Base-by-base conservation (phyloP, 176 grass and related monocot species). In the Rhipidocladum racemiflorum region DNA sequence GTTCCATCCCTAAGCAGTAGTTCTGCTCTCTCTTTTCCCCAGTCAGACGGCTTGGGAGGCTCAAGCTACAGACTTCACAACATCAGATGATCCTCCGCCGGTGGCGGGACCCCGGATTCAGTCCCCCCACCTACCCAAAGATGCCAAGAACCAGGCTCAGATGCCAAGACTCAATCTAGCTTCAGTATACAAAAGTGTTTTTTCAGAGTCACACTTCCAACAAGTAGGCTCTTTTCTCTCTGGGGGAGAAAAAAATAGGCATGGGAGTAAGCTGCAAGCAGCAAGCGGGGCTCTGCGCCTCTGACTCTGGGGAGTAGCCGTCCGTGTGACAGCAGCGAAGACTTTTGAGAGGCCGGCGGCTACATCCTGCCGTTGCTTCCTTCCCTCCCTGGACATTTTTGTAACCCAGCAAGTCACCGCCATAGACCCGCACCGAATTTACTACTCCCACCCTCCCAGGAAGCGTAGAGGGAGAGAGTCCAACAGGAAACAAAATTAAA, bases 81-180 rank as follows among this genome's bases (percentile, higher is more conserved):
- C 46, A 14, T 49, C 48, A 60, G 75, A 42, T 32, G 70, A 89
- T 81, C 34, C 25, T 23, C 14, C 55, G 28, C 42, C 70, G 43
- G 51, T 24, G 82, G 75, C 18, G 7, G 44, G 66, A 62, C 53
- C 77, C 77, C 1, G 18, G 70, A n/a, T 48, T 79, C 81, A 79
- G 87, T 61, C n/a, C 24, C 7, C 55, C 77, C 55, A 65, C 77
- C 87, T n/a, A 89, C 82, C 74, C 67, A 46, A 56, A 65, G 80
- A 48, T 21, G 36, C 38, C 74, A 24, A 50, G 20, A 73, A n/a
- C n/a, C n/a, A n/a, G n/a, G n/a, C n/a, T n/a, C n/a, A 65, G 80
- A 48, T 21, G 36, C 38, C 74, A 24, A 50, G 20, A 73, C 49
- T 65, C 74, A 78, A 70, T 13, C 27, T 38, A 56, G 73, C 40